Percentiles rank a stretch among this genome's conserved stretches.
Evolutionary conservation across 352 stramenopile genomes (phyloP).

Genomic region (Phytophthora tentaculata): DNA sequence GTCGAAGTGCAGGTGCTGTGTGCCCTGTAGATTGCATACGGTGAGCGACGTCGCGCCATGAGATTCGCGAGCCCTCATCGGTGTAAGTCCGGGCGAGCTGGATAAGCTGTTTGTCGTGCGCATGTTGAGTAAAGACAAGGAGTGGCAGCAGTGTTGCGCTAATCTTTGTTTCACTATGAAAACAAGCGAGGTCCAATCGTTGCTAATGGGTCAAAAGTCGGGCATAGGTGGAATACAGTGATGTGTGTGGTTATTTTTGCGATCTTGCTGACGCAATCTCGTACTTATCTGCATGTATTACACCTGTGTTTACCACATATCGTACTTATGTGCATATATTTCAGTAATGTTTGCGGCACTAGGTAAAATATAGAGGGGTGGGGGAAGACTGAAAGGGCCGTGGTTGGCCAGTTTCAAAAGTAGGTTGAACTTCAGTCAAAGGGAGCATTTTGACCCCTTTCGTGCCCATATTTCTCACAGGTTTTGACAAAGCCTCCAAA

Average conservation of each 20-base stretch:
- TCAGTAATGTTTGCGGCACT: neutral
- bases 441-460: neutral
- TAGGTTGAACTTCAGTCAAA: neutral
- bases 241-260: neutral
- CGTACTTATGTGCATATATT: neutral
- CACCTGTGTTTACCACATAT: too few species aligned
- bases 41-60: neutral
- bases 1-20: neutral
- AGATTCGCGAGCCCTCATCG: neutral
- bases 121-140: neutral
- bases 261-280: constrained; percentile 8
- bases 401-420: neutral
- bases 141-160: neutral
- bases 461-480: neutral
- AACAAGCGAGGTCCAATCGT: constrained; percentile 4
- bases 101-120: neutral
- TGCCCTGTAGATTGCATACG: neutral
- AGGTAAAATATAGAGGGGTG: neutral
- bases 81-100: neutral
- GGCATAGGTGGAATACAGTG: neutral
- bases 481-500: neutral
- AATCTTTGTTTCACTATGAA: constrained; percentile 2
- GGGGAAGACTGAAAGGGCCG: neutral
- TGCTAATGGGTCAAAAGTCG: neutral
- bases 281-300: neutral